A percentile compares a stretch with the other conserved stretches of the same genome.
Evolutionary conservation across 2,329 filamentous ascomycete species (phyloP).

Genomic region (Canariomyces notabilis): DNA sequence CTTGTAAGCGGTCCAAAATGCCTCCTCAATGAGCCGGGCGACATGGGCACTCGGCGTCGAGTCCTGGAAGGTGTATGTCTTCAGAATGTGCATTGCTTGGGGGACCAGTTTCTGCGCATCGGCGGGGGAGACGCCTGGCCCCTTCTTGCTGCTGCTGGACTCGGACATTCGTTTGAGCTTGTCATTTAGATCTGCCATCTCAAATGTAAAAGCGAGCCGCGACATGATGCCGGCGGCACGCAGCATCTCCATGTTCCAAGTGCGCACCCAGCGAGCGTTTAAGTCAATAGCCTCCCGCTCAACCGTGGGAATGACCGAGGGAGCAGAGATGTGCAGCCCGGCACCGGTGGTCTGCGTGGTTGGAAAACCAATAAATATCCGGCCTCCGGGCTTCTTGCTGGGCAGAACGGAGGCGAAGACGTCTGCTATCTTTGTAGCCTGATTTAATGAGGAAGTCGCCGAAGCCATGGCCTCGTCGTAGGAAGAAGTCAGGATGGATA

Average conservation of each 20-base stretch:
- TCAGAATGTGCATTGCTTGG: constrained; percentile 74
- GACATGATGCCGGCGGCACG: constrained; percentile 86
- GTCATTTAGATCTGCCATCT: constrained; percentile 71
- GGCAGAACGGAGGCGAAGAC: constrained; percentile 89
- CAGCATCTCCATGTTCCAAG: constrained; percentile 93
- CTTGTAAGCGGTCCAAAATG: constrained; percentile 89
- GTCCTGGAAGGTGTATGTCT: constrained; percentile 82
- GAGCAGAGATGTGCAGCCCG: constrained; percentile 89
- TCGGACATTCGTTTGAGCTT: constrained; percentile 45
- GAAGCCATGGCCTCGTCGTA: constrained; percentile 75
- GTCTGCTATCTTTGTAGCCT: constrained; percentile 58
- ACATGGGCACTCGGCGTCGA: constrained; percentile 85
- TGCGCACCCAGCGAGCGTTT: constrained; percentile 89
- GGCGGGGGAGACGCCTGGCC: constrained; percentile 53
- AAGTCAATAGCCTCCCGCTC: constrained; percentile 95
- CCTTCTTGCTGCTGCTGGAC: constrained; percentile 31
- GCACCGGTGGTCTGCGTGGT: constrained; percentile 95
- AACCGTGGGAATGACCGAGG: constrained; percentile 93
- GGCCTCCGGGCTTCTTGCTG: constrained; percentile 72
- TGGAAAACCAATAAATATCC: constrained; percentile 95
- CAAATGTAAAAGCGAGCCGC: constrained; percentile 78
- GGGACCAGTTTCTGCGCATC: constrained; percentile 66
- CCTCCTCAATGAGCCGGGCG: constrained; percentile 83
- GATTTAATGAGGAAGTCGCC: constrained; percentile 45
- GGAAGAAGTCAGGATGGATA: constrained; percentile 85